Percentiles rank a stretch among this genome's conserved stretches.
These are phyloP conservation scores for Taphrina flavorubra DNA, from an alignment of 1,139 yeast genomes.

Conservation along the genomic window DNA sequence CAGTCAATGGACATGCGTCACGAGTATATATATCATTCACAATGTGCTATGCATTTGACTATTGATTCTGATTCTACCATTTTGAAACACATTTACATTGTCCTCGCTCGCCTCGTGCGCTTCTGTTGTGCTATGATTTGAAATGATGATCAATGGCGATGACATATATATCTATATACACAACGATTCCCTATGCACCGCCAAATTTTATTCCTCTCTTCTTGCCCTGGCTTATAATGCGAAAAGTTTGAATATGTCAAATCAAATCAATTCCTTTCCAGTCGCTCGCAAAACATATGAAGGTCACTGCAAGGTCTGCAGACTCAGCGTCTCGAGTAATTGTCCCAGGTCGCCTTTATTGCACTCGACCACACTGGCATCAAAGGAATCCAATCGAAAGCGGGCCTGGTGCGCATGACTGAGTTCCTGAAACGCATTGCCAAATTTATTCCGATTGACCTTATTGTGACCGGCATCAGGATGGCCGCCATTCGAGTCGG, in stretches of 20 bases:
- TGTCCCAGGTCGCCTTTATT: constrained; percentile 85
- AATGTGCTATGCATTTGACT: background rate
- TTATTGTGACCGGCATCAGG: background rate
- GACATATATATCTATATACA: no score
- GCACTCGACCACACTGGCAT: constrained; percentile 89
- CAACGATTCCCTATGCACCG: no score
- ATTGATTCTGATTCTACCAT: no score
- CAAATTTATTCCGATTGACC: constrained; percentile 70
- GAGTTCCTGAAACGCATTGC: constrained; percentile 86
- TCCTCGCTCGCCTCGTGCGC: no score
- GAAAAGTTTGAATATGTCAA: background rate
- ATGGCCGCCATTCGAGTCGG: constrained; percentile 49
- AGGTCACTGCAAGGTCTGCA: constrained; percentile 35
- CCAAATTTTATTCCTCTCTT: no score
- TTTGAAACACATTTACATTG: no score
- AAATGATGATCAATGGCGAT: no score
- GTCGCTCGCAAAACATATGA: background rate
- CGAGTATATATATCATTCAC: no score
- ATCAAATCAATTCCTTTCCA: background rate
- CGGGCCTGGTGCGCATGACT: constrained; percentile 84
- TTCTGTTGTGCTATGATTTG: no score
- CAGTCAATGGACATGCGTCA: no score
- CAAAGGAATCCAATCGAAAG: constrained; percentile 90
- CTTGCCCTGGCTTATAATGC: background rate
- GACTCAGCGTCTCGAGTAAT: constrained; percentile 78